A percentile compares a stretch with the other conserved stretches of the same genome.
These are phyloP conservation scores for Globisporangium orthogonon DNA, from an alignment of 352 stramenopile species.

Conservation along the genomic window DNA sequence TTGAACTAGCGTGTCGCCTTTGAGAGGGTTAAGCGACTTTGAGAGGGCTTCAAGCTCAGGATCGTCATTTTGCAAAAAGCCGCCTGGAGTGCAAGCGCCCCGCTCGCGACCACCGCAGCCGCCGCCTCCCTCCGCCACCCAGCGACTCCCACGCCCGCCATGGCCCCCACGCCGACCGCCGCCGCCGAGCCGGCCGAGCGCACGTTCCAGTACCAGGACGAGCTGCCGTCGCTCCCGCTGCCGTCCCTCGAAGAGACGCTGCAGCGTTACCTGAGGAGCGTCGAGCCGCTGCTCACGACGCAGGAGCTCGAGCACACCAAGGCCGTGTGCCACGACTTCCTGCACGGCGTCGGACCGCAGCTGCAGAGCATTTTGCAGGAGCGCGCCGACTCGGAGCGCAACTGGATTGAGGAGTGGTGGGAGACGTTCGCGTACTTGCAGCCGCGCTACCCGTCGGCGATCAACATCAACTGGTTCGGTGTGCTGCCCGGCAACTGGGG, in stretches of 20 bases:
- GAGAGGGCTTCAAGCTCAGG: not conserved
- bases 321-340: conserved; percentile 87
- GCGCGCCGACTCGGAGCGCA: conserved; percentile 74
- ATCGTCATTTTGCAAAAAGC: conserved; percentile 7
- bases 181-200: conserved; percentile 24
- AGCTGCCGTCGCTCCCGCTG: conserved; percentile 91
- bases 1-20: not conserved
- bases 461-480: conserved; percentile 98
- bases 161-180: conserved; percentile 2
- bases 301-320: conserved; percentile 90
- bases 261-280: conserved; percentile 89
- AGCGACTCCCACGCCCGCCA: not conserved
- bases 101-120: not conserved
- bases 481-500: conserved; percentile 92
- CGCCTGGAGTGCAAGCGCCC: not conserved
- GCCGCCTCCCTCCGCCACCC: not conserved
- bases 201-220: conserved; percentile 80
- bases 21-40: not conserved
- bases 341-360: conserved; percentile 81
- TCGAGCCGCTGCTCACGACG: conserved; percentile 81
- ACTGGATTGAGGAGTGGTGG: conserved; percentile 95
- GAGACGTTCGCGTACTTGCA: conserved; percentile 96
- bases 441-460: conserved; percentile 90
- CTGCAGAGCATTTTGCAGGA: conserved; percentile 89
- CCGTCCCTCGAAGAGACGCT: conserved; percentile 92